Conservation (phyloP, 495 filamentous ascomycete genomes). For the Opeltia flavorubescens region DNA sequence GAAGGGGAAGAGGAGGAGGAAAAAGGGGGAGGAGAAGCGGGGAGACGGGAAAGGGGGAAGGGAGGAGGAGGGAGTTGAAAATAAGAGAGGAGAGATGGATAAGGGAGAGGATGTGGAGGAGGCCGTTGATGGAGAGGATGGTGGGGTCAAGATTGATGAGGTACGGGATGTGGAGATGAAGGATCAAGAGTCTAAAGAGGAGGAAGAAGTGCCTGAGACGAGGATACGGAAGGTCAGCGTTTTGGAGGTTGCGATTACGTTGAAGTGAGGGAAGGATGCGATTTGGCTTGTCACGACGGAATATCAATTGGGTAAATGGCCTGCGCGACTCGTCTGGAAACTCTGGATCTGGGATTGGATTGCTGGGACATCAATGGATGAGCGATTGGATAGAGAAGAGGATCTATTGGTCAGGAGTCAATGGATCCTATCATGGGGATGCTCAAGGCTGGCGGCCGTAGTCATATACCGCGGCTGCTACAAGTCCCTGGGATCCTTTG, state of each 20-base stretch:
- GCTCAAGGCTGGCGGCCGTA: too few species aligned
- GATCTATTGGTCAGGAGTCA: too few species aligned
- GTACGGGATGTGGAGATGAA: slow-evolving; percentile 14
- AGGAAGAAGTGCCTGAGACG: slow-evolving; percentile 40
- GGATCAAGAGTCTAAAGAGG: too few species aligned
- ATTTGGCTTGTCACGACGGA: background rate
- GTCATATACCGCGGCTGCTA: too few species aligned
- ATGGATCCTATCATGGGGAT: too few species aligned
- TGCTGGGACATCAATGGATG: too few species aligned
- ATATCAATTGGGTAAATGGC: too few species aligned
- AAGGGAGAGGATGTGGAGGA: slow-evolving; percentile 14
- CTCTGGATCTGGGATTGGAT: too few species aligned
- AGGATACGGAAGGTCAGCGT: slow-evolving; percentile 50
- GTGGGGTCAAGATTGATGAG: slow-evolving; percentile 12
- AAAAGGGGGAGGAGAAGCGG: slow-evolving; percentile 22
- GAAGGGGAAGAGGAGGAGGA: slow-evolving; percentile 11
- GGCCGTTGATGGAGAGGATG: too few species aligned
- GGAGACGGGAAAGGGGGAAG: slow-evolving; percentile 11
- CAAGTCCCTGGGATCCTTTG: too few species aligned
- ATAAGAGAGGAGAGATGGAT: slow-evolving; percentile 11
- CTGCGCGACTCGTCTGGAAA: too few species aligned
- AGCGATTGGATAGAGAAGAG: too few species aligned
- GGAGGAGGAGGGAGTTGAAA: slow-evolving; percentile 4
- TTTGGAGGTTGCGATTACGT: slow-evolving; percentile 48
- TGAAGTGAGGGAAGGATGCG: slow-evolving; percentile 16